Evolutionary conservation across 75 land plant species (phyloP).

Genomic region (Selaginella moellendorffii): DNA sequence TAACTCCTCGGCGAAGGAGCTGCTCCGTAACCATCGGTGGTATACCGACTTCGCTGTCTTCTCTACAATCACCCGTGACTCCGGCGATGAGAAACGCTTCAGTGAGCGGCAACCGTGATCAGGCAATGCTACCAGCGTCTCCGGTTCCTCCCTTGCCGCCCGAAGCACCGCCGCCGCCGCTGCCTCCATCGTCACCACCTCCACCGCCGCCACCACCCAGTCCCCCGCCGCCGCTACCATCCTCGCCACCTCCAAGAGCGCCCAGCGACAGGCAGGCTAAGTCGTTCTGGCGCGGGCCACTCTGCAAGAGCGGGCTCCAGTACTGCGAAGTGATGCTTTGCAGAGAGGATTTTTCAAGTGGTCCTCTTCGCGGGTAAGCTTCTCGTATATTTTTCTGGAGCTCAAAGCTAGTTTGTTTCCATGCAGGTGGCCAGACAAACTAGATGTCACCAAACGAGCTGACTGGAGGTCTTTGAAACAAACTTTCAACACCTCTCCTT

Average conservation of each 20-base stretch:
- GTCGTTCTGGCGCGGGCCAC: conserved; percentile 51
- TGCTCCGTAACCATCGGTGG: no score
- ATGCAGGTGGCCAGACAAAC: conserved; percentile 75
- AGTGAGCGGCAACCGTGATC: no score
- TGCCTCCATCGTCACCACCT: conserved; percentile 30
- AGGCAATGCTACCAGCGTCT: conserved; percentile 4
- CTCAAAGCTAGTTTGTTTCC: background rate
- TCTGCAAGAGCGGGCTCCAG: conserved; percentile 86
- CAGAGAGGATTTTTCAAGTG: conserved; percentile 45
- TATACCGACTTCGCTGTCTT: no score
- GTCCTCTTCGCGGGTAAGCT: conserved; percentile 38
- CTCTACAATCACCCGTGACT: conserved; percentile 74
- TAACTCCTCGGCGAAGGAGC: conserved; percentile 7
- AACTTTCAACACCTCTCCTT: conserved; percentile 48
- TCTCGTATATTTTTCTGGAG: conserved; percentile 62
- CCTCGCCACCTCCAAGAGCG: conserved; percentile 63
- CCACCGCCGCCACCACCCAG: conserved; percentile 47
- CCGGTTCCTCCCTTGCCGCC: conserved; percentile 20
- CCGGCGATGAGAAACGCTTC: no score
- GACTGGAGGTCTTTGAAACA: conserved; percentile 71
- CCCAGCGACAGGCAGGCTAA: conserved; percentile 22
- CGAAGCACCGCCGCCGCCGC: conserved; percentile 28
- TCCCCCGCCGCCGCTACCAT: conserved; percentile 20
- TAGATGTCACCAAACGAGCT: conserved; percentile 87
- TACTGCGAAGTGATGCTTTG: conserved; percentile 58